Evolutionary conservation across 108 stramenopile species (phyloP).

Genomic region (Cyclotella baltica): DNA sequence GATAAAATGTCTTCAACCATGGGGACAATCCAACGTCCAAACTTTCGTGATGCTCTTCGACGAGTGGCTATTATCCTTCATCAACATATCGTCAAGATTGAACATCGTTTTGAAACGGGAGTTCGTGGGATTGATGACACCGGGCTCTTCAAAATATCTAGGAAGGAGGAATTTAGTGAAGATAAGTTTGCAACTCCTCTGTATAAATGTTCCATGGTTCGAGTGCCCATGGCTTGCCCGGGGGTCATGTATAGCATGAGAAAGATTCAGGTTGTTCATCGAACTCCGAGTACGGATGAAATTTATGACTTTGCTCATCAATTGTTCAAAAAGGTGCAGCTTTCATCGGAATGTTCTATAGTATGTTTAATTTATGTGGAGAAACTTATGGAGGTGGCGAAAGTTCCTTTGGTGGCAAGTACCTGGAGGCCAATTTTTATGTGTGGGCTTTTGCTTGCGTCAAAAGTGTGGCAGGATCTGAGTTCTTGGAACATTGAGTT

Average conservation of each 20-base stretch:
- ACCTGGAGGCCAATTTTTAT: conserved; percentile 98
- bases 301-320: conserved; percentile 91
- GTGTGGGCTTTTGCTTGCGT: conserved; percentile 95
- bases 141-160: conserved; percentile 70
- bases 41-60: conserved; percentile 87
- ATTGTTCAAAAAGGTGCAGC: conserved; percentile 92
- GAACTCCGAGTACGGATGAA: conserved; percentile 81
- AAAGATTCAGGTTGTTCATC: conserved; percentile 66
- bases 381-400: conserved; percentile 92
- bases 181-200: conserved; percentile 73
- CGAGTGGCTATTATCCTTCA: conserved; percentile 90
- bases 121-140: conserved; percentile 48
- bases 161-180: conserved; percentile 79
- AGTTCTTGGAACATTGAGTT: conserved; percentile 98
- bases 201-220: conserved; percentile 83
- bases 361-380: conserved; percentile 99
- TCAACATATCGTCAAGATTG: conserved; percentile 91
- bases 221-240: conserved; percentile 86
- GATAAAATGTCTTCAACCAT: conserved; percentile 71
- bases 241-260: conserved; percentile 77
- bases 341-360: conserved; percentile 97
- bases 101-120: conserved; percentile 72
- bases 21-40: conserved; percentile 88
- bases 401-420: conserved; percentile 89
- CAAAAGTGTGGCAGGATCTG: conserved; percentile 99